Evolutionary conservation across 2,329 filamentous ascomycete genomes (phyloP), one percentile per base, ranked within the genome.

Genomic region (Stachybotrys chlorohalonatus): DNA sequence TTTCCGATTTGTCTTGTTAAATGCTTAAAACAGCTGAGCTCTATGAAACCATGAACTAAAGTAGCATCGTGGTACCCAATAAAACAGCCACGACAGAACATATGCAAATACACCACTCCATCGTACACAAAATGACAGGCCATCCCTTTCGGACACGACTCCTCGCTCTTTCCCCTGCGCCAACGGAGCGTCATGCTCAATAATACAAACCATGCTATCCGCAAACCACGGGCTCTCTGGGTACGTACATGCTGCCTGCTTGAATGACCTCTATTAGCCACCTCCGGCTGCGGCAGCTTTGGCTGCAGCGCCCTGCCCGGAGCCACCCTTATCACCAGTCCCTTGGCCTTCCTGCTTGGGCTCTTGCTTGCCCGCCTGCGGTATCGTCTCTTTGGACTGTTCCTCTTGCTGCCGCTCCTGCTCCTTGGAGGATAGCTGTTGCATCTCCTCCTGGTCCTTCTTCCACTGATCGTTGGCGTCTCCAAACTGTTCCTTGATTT

Each of bases 391-490:
- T 57, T 82, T 75, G 57, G 82, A 24, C 75, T 7, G 82, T 75
- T 57, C 82, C 75, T 7, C 82, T 36, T 15, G 50, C 54, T 50
- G 56, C 54, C 50, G 62, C 59, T 39, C 51, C 59, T 50, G 53
- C 50, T 15, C 55, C 53, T 52, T 58, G 57, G 16, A 59, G 56
- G 47, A 49, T 52, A 89, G 75, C 57, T 89, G 81, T 60, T 87
- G 81, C 63, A 96, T 86, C 46, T 86, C 83, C 6, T 84, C 80
- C 74, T 94, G 95, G 68, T 96, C 93, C 70, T 92, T 87, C 66
- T 95, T 89, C 90, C 92, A 96, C 67, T 96, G 88, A 48, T 77
- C 78, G 58, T 82, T 86, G 31, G 87, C 76, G 59, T 93, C 87
- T 52, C 87, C 83, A 66, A 95, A 96, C 51, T 88, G 79, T 54